These are phyloP conservation scores for Daldinia concentrica DNA, from an alignment of 495 filamentous ascomycete species.

Conservation along the genomic window DNA sequence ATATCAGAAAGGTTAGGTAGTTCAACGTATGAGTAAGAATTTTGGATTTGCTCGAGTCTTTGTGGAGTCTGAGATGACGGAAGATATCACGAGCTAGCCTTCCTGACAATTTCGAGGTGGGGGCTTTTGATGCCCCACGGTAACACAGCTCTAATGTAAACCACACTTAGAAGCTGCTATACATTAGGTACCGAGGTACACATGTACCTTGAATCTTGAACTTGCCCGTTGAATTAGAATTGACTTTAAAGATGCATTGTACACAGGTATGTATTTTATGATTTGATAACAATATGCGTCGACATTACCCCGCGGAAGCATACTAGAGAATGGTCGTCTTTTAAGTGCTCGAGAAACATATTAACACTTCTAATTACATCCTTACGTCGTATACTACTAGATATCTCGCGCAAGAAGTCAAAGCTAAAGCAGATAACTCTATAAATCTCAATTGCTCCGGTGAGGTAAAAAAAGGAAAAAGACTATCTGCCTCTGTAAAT, in stretches of 20 bases:
- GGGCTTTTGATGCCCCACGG: not conserved
- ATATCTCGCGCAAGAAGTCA: not conserved
- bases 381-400: no score
- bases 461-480: not conserved
- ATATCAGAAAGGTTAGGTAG: not conserved
- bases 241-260: no score
- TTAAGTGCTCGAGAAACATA: no score
- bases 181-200: not conserved
- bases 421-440: not conserved
- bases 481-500: not conserved
- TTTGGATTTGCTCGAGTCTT: constrained; percentile 7
- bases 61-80: constrained; percentile 31
- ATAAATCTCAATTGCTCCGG: not conserved
- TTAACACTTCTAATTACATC: no score
- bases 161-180: not conserved
- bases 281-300: no score
- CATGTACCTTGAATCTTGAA: no score
- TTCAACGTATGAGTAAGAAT: not conserved
- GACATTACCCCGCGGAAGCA: no score
- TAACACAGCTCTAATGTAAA: not conserved
- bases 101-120: constrained; percentile 1
- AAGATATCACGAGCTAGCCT: constrained; percentile 20
- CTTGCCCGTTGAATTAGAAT: no score
- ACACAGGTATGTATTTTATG: no score
- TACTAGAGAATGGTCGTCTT: no score